These are phyloP conservation scores for Backusella circina DNA, from an alignment of 192 early-diverging fungal genomes.

Conservation along the genomic window DNA sequence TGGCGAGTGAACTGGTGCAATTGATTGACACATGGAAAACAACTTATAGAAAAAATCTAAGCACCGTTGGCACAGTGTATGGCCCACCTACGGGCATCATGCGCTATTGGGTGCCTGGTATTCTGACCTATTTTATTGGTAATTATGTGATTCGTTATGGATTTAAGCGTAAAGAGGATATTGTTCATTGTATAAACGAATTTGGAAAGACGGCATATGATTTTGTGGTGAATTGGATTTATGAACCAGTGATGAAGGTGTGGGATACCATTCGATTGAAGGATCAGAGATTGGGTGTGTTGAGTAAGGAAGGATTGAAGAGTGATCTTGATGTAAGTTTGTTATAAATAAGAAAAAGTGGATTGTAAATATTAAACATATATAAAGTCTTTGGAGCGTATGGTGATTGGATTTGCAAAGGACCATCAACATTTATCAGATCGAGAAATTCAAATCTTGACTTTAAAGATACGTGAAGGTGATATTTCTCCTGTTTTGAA, in stretches of 20 bases:
- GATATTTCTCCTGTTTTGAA: slow-evolving; percentile 78
- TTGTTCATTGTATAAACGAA: slow-evolving; percentile 46
- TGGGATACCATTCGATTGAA: slow-evolving; percentile 79
- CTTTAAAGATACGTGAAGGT: slow-evolving; percentile 62
- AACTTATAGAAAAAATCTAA: slow-evolving; percentile 31
- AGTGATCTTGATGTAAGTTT: slow-evolving; percentile 72
- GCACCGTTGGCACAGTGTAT: slow-evolving; percentile 36
- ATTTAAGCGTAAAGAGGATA: slow-evolving; percentile 45
- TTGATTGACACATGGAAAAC: slow-evolving; percentile 34
- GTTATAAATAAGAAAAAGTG: neutral
- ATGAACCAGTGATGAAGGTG: slow-evolving; percentile 66
- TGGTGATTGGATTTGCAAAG: slow-evolving; percentile 81
- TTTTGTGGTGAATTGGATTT: slow-evolving; percentile 77
- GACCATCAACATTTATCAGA: slow-evolving; percentile 41
- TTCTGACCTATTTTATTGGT: slow-evolving; percentile 38
- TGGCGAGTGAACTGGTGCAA: neutral
- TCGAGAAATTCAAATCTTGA: slow-evolving; percentile 50
- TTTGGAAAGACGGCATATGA: slow-evolving; percentile 52
- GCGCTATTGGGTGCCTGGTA: slow-evolving; percentile 69
- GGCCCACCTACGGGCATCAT: slow-evolving; percentile 52
- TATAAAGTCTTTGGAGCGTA: slow-evolving; percentile 73
- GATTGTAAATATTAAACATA: neutral
- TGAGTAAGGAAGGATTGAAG: slow-evolving; percentile 69
- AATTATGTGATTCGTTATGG: slow-evolving; percentile 44
- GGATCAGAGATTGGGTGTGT: slow-evolving; percentile 71